Evolutionary conservation across 140 eudicot species (phyloP), one percentile per base, ranked within the genome.

Genomic region (Flaveria floridana): DNA sequence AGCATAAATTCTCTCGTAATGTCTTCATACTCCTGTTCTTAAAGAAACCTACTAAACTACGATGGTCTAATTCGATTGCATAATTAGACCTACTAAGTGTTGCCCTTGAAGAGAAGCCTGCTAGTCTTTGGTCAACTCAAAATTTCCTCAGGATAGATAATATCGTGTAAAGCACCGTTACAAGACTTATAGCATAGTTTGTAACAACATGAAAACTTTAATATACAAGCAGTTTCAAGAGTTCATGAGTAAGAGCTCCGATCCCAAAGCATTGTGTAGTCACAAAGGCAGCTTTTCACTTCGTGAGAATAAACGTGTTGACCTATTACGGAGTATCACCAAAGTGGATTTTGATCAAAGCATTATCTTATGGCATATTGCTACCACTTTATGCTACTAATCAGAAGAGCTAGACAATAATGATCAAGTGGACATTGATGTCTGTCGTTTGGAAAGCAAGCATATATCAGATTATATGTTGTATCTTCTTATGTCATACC

Each of bases 401-500:
- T 48, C 66, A 11, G 82, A 71, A 18, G 41, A 59, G 41, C 16
- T 18, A 4, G 37, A 39, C 14, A 12, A 50, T 10, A 37, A 48
- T 1, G 11, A 47, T 28, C 6, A 20, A 11, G 73, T 0, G 16
- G 55, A 48, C 7, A 15, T 23, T 14, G 12, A 34, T 13, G 41
- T 50, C n/a, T 28, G 16, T 3, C 21, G 73, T 21, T 39, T 2
- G 30, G 81, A 69, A 71, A 82, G 89, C 84, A 87, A 84, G 57
- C 76, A 64, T 41, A 44, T 87, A 25, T 84, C 87, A 20, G 78
- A 84, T 66, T 87, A 87, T 13, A 75, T 87, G 85, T 18, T 84
- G n/a, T 82, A 84, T 62, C 87, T 87, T 74, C 83, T 87, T 7
- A 76, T 82, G 20, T 16, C 74, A 80, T 79, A 77, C 39, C 91